phyloP scores from a whole-genome alignment of 2,329 filamentous ascomycete genomes.

The Periconia sp. region DNA sequence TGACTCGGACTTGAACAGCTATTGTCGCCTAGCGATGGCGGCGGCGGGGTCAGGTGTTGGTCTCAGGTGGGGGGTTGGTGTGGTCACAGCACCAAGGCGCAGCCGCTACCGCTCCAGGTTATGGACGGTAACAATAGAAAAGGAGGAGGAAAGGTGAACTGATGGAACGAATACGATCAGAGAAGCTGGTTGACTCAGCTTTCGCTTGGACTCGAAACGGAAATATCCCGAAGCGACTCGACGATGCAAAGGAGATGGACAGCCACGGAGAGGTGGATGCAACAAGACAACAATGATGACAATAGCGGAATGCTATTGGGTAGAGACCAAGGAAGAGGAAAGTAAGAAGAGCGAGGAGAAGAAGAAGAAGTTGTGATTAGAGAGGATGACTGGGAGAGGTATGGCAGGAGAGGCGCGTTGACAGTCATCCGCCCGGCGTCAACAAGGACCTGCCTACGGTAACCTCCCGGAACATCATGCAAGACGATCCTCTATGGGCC shows the following conservation, averaged over 20 bases:
- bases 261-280: not conserved
- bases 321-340: slow-evolving; percentile 6
- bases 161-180: not conserved
- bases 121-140: not conserved
- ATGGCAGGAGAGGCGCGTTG: not conserved
- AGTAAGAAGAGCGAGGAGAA: slow-evolving; percentile 1
- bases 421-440: slow-evolving; percentile 12
- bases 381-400: not conserved
- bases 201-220: too few species aligned
- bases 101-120: slow-evolving; percentile 16
- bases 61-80: slow-evolving; percentile 21
- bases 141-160: not conserved
- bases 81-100: slow-evolving; percentile 28
- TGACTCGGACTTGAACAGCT: not conserved
- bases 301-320: not conserved
- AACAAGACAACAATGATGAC: not conserved
- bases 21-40: slow-evolving; percentile 2
- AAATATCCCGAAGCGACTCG: too few species aligned
- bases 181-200: too few species aligned
- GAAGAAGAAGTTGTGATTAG: not conserved
- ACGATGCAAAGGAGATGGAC: too few species aligned
- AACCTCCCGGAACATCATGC: slow-evolving; percentile 7
- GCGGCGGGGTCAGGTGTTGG: slow-evolving; percentile 29
- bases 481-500: slow-evolving; percentile 11
- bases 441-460: slow-evolving; percentile 12